Percentiles rank a stretch among this genome's conserved stretches.
These are phyloP conservation scores for Naganishia sp. DNA, from an alignment of 1,284 basidiomycete species.

Conservation along the genomic window DNA sequence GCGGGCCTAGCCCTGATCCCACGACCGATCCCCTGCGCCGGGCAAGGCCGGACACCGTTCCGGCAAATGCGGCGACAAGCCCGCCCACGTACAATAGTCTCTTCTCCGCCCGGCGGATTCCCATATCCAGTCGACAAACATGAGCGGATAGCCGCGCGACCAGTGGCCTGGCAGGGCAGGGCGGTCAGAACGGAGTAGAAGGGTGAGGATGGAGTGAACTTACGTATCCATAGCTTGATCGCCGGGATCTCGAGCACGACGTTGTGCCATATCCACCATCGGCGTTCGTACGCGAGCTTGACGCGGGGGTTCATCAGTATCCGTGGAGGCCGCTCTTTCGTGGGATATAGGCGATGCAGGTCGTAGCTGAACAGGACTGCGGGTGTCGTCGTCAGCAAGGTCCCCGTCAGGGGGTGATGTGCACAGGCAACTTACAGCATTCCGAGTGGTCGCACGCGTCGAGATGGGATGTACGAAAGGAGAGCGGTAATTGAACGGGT, in stretches of 20 bases:
- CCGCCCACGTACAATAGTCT: slow-evolving; percentile 45
- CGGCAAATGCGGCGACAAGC: slow-evolving; percentile 34
- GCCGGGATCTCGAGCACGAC: slow-evolving; percentile 56
- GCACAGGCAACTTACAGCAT: slow-evolving; percentile 45
- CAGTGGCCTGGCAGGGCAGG: slow-evolving; percentile 34
- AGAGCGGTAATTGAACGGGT: slow-evolving; percentile 53
- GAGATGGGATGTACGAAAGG: slow-evolving; percentile 57
- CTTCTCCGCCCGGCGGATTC: slow-evolving; percentile 35
- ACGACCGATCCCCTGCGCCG: slow-evolving; percentile 32
- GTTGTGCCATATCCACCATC: slow-evolving; percentile 58
- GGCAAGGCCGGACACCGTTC: slow-evolving; percentile 39
- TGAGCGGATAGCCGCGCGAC: slow-evolving; percentile 37
- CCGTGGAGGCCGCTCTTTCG: slow-evolving; percentile 47
- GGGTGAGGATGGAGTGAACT: slow-evolving; percentile 19
- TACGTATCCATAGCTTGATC: slow-evolving; percentile 57
- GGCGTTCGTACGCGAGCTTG: slow-evolving; percentile 52
- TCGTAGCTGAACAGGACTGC: slow-evolving; percentile 60
- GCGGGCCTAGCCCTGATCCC: slow-evolving; percentile 29
- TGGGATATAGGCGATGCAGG: slow-evolving; percentile 57
- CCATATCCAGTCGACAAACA: slow-evolving; percentile 39
- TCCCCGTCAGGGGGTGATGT: no score
- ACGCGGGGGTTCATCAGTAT: slow-evolving; percentile 59
- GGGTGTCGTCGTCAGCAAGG: no score
- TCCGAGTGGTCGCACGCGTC: slow-evolving; percentile 61
- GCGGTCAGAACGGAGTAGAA: neutral